A percentile compares a stretch with the other conserved stretches of the same genome.
Evolutionary conservation across 768 basidiomycete species (phyloP).

Genomic region (Porphyrellus cyaneotinctus): DNA sequence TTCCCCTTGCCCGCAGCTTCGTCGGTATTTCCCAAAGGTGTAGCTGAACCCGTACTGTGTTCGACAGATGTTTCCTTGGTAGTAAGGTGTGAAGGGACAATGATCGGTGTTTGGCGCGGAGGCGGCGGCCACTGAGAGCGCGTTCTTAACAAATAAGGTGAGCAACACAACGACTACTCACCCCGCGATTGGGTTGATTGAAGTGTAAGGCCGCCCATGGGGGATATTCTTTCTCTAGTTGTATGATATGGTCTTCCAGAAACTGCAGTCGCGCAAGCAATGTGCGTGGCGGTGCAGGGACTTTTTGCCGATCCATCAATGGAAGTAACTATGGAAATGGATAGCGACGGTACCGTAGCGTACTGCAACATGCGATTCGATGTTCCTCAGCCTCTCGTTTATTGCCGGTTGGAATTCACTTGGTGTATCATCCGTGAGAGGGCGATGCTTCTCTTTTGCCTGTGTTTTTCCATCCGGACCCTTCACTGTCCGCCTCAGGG

Average conservation of each 20-base stretch:
- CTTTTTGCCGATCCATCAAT: constrained; percentile 34
- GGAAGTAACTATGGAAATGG: neutral
- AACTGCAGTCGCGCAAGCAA: constrained; percentile 62
- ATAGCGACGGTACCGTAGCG: constrained; percentile 55
- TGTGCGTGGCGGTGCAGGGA: constrained; percentile 65
- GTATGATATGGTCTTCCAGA: constrained; percentile 73
- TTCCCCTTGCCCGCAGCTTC: constrained; percentile 26
- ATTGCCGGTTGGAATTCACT: constrained; percentile 55
- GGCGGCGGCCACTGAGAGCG: constrained; percentile 74
- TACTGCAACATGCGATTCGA: constrained; percentile 70
- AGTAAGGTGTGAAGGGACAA: constrained; percentile 67
- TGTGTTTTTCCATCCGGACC: constrained; percentile 12
- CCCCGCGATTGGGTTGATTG: constrained; percentile 77
- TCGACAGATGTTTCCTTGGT: constrained; percentile 23
- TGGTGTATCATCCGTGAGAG: constrained; percentile 27
- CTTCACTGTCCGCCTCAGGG: constrained; percentile 58
- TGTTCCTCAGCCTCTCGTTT: constrained; percentile 57
- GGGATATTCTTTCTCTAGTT: constrained; percentile 77
- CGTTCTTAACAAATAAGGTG: neutral
- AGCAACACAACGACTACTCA: constrained; percentile 36
- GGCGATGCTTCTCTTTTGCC: constrained; percentile 7
- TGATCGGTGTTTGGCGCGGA: constrained; percentile 71
- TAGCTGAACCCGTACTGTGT: constrained; percentile 5
- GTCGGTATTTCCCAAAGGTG: constrained; percentile 11
- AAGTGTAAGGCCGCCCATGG: constrained; percentile 89